These are phyloP conservation scores for Pleurotus cornucopiae DNA, from an alignment of 768 basidiomycete genomes.

Conservation along the genomic window DNA sequence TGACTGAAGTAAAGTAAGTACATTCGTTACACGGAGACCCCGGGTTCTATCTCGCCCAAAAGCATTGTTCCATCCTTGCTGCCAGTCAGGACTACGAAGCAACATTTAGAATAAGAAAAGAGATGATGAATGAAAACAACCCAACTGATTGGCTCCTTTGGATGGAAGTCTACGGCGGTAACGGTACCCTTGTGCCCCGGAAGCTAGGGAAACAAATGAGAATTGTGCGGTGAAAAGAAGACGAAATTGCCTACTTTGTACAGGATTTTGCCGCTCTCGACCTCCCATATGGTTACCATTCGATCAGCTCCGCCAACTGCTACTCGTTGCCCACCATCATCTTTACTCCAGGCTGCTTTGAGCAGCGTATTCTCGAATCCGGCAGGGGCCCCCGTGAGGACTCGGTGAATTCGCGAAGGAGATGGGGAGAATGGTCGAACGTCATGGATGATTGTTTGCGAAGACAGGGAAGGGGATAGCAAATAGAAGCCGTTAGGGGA, in stretches of 20 bases:
- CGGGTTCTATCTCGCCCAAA: slow-evolving; percentile 83
- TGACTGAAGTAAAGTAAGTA: too few relatives aligned
- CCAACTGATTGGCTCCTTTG: slow-evolving; percentile 88
- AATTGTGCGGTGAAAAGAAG: background rate
- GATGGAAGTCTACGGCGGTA: slow-evolving; percentile 93
- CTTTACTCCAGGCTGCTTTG: slow-evolving; percentile 84
- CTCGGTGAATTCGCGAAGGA: slow-evolving; percentile 75
- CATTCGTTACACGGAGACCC: slow-evolving; percentile 33
- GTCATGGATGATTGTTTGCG: slow-evolving; percentile 86
- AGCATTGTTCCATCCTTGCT: slow-evolving; percentile 94
- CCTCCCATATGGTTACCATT: slow-evolving; percentile 85
- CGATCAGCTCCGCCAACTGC: slow-evolving; percentile 90
- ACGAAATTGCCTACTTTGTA: slow-evolving; percentile 59
- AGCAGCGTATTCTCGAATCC: slow-evolving; percentile 90
- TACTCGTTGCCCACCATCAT: slow-evolving; percentile 76
- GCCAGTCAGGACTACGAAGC: slow-evolving; percentile 70
- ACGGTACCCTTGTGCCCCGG: slow-evolving; percentile 98
- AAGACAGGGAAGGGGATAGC: slow-evolving; percentile 88
- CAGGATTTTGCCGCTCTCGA: slow-evolving; percentile 66
- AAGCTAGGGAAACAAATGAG: slow-evolving; percentile 40
- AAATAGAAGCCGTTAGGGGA: slow-evolving; percentile 87
- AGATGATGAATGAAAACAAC: slow-evolving; percentile 23
- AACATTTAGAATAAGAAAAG: slow-evolving; percentile 2
- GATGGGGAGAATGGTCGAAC: slow-evolving; percentile 91
- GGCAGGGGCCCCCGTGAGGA: slow-evolving; percentile 80